Base-by-base conservation (phyloP, 306 rosid genomes). In the Lathyrus aphaca region DNA sequence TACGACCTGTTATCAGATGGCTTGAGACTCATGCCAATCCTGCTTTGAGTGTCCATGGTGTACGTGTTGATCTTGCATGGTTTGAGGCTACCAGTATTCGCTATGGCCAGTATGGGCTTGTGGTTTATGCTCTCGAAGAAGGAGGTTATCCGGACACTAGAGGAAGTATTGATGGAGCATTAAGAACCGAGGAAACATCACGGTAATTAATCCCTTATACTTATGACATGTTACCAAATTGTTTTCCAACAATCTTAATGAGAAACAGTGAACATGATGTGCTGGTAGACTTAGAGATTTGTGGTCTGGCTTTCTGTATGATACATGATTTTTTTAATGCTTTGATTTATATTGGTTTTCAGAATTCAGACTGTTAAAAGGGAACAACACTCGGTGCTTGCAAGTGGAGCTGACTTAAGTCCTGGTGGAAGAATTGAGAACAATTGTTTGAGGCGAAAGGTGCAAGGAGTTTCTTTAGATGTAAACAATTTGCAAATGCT, bases 11-110 rank as follows among this genome's bases (percentile, higher is more conserved):
- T 78, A 81, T 95, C 71, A 83, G 80, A 82, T 95, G 97, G 99
- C 95, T 95, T 50, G 95, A 95, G 72, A 83, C 77, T 68, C 87
- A 81, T 77, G 99, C 97, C 65, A 95, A 95, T 84, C 96, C 95
- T 69, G 95, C 91, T 4, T 76, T 95, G 70, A 86, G 75, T 71
- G 80, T 32, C 81, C 86, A 86, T 76, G 88, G 95, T 69, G 80
- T 91, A 38, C 79, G 76, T 35, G 91, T 91, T 73, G 96, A 89
- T 74, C 95, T 95, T 77, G 97, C 91, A 53, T 84, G 92, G 87
- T 91, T 87, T 84, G 97, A 91, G 84, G 97, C 92, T 53, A 84
- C 95, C 45, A 75, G 83, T 81, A 84, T 83, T 85, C 96, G 96
- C 78, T 95, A 89, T 87, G 85, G 85, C 73, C 96, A 95, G 75